Conservation (phyloP, 2,329 filamentous ascomycete genomes). For the Phyllosticta citrichinensis region DNA sequence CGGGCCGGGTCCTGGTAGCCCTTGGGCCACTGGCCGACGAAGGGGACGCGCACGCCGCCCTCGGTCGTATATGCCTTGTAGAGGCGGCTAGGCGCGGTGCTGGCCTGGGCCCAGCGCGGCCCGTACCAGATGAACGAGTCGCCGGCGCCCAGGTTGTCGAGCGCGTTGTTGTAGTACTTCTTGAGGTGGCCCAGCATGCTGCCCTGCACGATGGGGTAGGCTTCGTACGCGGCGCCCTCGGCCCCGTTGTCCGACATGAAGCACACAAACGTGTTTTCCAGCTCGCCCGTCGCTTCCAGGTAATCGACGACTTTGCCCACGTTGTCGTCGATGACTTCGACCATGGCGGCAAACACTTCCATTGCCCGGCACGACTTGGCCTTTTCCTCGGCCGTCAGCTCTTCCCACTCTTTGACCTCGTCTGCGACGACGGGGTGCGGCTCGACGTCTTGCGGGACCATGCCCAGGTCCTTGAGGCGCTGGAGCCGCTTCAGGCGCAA, state of each 20-base stretch:
- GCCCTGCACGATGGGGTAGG: constrained; percentile 46
- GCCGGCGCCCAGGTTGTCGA: constrained; percentile 49
- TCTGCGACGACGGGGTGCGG: constrained; percentile 42
- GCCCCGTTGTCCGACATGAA: constrained; percentile 57
- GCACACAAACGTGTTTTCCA: constrained; percentile 54
- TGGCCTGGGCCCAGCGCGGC: constrained; percentile 45
- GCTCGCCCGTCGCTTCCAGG: constrained; percentile 45
- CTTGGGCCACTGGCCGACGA: constrained; percentile 31
- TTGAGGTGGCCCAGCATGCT: constrained; percentile 44
- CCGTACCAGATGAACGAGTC: constrained; percentile 54
- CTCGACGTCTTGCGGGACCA: constrained; percentile 42
- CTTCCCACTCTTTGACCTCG: constrained; percentile 39
- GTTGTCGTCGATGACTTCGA: constrained; percentile 51
- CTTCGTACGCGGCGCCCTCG: constrained; percentile 49
- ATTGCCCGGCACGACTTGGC: constrained; percentile 44
- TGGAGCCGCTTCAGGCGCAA: constrained; percentile 45
- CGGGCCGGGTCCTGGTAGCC: constrained; percentile 11
- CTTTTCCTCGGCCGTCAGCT: constrained; percentile 37
- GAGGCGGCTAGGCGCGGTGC: constrained; percentile 40
- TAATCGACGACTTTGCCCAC: constrained; percentile 50
- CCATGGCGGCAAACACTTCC: constrained; percentile 56
- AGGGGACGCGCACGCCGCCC: constrained; percentile 44
- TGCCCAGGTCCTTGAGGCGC: constrained; percentile 46
- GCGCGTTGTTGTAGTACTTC: constrained; percentile 48
- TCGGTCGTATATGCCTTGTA: constrained; percentile 39